These are phyloP conservation scores for Evernia prunastri DNA, from an alignment of 495 filamentous ascomycete genomes.

Conservation along the genomic window DNA sequence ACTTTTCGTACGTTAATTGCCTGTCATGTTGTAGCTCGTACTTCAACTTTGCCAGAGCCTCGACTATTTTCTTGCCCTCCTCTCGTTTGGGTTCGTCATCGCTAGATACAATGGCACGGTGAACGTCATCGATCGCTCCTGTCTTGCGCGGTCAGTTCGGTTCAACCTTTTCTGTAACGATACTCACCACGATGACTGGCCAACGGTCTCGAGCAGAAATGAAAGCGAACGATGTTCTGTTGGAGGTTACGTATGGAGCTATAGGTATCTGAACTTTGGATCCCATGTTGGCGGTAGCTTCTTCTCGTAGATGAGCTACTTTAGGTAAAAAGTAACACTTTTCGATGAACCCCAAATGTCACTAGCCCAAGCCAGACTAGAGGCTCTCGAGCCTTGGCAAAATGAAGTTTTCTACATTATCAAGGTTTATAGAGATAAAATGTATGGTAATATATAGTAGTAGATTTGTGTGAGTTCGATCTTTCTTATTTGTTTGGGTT, in stretches of 20 bases:
- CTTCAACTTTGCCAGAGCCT: conserved; percentile 75
- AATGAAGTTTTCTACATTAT: no score
- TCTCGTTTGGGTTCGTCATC: conserved; percentile 55
- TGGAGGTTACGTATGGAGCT: conserved; percentile 75
- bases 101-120: conserved; percentile 60
- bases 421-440: no score
- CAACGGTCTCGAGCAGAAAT: conserved; percentile 76
- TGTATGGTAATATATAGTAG: no score
- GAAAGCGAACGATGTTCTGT: conserved; percentile 81
- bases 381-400: no score
- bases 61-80: conserved; percentile 83
- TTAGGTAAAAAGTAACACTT: no score
- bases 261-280: neutral
- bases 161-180: neutral
- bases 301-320: no score
- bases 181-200: conserved; percentile 81
- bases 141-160: conserved; percentile 54
- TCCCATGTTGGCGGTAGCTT: no score
- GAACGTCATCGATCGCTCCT: conserved; percentile 87
- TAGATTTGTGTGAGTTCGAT: no score
- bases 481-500: no score
- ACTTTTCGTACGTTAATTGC: conserved; percentile 59
- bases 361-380: no score
- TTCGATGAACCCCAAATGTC: no score
- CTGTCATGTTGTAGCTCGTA: conserved; percentile 93